A percentile compares a stretch with the other conserved stretches of the same genome.
Evolutionary conservation across 1,284 basidiomycete genomes (phyloP).

Genomic region (Athelia sp.): DNA sequence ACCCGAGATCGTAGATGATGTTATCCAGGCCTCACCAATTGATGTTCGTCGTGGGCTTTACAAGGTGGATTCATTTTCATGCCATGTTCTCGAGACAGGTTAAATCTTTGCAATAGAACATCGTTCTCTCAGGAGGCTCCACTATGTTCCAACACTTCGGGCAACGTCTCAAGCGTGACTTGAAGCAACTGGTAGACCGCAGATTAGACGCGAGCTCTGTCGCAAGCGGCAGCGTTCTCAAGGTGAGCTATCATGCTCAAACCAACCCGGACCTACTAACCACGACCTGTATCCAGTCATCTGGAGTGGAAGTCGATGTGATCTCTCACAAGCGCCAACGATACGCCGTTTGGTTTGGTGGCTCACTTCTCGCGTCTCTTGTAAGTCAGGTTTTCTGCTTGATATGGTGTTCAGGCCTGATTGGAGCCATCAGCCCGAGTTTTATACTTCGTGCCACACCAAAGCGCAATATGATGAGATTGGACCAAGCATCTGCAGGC

Average conservation of each 20-base stretch:
- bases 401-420: constrained; percentile 9
- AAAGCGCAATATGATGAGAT: constrained; percentile 98
- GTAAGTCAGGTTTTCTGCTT: constrained; percentile 39
- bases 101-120: constrained; percentile 63
- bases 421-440: constrained; percentile 81
- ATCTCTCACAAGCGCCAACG: constrained; percentile 98
- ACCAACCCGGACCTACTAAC: constrained; percentile 1
- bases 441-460: constrained; percentile 96
- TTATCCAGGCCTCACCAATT: constrained; percentile 95
- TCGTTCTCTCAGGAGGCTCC: constrained; percentile 91
- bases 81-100: not conserved
- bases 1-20: constrained; percentile 94
- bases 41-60: constrained; percentile 93
- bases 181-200: constrained; percentile 92
- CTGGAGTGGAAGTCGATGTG: constrained; percentile 94
- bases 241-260: constrained; percentile 41
- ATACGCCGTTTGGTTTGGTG: constrained; percentile 99
- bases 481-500: constrained; percentile 91
- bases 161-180: constrained; percentile 89
- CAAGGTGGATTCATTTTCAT: constrained; percentile 52
- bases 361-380: constrained; percentile 87
- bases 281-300: constrained; percentile 52
- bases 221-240: constrained; percentile 73
- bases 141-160: constrained; percentile 99
- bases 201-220: constrained; percentile 78